Evolutionary conservation across 2,329 filamentous ascomycete genomes (phyloP).

Genomic region (Talaromyces sp.): DNA sequence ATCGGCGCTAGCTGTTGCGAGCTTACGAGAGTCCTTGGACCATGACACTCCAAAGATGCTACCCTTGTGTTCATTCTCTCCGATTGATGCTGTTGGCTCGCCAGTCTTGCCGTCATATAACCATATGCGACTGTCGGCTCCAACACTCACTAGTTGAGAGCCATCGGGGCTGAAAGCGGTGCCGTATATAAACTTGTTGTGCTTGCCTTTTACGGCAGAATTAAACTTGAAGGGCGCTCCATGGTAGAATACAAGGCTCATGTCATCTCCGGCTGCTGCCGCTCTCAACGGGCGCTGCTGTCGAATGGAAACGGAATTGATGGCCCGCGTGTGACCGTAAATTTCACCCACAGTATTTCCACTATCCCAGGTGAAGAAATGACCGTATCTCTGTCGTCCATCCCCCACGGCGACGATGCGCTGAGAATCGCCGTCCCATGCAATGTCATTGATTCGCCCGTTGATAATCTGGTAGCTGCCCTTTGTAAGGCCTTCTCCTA

Average conservation of each 20-base stretch:
- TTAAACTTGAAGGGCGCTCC: conserved; percentile 96
- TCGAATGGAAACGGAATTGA: conserved; percentile 88
- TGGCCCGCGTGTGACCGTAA: conserved; percentile 80
- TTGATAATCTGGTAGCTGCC: conserved; percentile 94
- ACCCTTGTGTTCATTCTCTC: conserved; percentile 74
- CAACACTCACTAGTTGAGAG: conserved; percentile 74
- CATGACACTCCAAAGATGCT: conserved; percentile 92
- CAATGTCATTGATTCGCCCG: conserved; percentile 91
- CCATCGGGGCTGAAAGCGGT: conserved; percentile 90
- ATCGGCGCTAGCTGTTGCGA: conserved; percentile 90
- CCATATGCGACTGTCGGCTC: conserved; percentile 88
- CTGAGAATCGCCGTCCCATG: conserved; percentile 96
- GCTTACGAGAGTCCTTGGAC: conserved; percentile 77
- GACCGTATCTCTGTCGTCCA: conserved; percentile 87
- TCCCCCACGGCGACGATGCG: conserved; percentile 94
- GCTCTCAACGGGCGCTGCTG: conserved; percentile 87
- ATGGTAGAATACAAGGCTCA: conserved; percentile 84
- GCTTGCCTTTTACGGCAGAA: conserved; percentile 70
- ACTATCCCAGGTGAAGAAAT: conserved; percentile 91
- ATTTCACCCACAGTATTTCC: conserved; percentile 96
- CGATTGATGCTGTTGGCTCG: conserved; percentile 70
- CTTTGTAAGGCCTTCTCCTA: conserved; percentile 82
- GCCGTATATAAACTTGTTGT: conserved; percentile 85
- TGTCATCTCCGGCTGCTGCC: conserved; percentile 87
- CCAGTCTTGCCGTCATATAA: conserved; percentile 96